Evolutionary conservation across 208 protist genomes (phyloP).

Genomic region (Acanthamoeba healyi): DNA sequence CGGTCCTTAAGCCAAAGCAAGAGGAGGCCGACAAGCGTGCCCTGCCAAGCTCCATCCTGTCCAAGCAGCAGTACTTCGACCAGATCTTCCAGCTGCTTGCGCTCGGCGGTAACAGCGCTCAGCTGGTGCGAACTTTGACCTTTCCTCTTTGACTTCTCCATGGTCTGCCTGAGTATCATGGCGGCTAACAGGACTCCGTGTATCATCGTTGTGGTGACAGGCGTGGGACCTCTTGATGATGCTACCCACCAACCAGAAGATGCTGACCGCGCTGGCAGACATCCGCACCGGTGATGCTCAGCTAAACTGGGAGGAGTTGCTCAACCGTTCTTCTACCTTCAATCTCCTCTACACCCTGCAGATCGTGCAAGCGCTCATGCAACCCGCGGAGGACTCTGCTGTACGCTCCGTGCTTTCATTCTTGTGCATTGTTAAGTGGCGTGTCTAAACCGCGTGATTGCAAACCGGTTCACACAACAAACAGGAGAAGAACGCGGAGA

Average conservation of each 20-base stretch:
- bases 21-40: constrained; percentile 40
- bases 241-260: constrained; percentile 82
- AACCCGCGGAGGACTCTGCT: constrained; percentile 45
- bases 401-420: too few relatives aligned
- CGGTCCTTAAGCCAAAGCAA: neutral
- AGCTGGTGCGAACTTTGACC: neutral
- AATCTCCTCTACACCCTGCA: constrained; percentile 79
- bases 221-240: constrained; percentile 84
- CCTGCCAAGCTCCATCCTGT: constrained; percentile 60
- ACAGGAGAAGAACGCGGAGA: constrained; percentile 38
- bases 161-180: neutral
- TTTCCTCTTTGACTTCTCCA: neutral
- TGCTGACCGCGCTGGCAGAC: constrained; percentile 64
- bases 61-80: constrained; percentile 75
- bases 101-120: constrained; percentile 18
- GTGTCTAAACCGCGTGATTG: too few relatives aligned
- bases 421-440: neutral
- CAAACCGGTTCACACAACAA: neutral
- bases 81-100: constrained; percentile 60
- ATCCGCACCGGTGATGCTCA: neutral
- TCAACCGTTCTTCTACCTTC: constrained; percentile 69
- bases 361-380: constrained; percentile 76
- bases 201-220: neutral
- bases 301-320: constrained; percentile 72
- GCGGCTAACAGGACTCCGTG: constrained; percentile 8